Base-by-base conservation (phyloP, 2,329 filamentous ascomycete genomes). In the Calonectria crousiana region DNA sequence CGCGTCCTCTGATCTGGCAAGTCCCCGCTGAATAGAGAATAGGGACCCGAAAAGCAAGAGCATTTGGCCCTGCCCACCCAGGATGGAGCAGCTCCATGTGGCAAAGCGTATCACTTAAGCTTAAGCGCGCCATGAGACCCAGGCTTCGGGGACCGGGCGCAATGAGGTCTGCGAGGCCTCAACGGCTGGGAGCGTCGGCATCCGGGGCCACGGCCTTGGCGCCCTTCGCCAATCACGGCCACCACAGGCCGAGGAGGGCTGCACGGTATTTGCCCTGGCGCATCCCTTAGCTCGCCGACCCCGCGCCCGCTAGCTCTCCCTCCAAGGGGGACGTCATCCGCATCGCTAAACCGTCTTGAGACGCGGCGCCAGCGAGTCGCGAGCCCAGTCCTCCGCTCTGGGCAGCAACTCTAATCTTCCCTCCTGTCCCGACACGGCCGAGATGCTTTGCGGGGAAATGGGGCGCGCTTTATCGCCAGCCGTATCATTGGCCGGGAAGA, bases 401-500 rank as follows among this genome's bases (percentile, higher is more conserved):
- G 36, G 10, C 23, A 41, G 8, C 36, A 62, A 60, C 56, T 38
- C 10, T 60, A 60, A 20, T 41, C n/a, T 23, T 41, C 32, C 44
- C 10, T 47, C 10, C 10, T 23, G 44, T 41, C 34, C 56, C 56
- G 56, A 18, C 34, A 62, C 56, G 32, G 34, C 56, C 56, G 56
- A 62, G 56, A 62, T 62, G 56, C 36, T 62, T 62, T 62, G 56
- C 56, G 56, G 56, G 56, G 56, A 62, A 62, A 34, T 41, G 36
- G 56, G 14, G 6, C 18, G 26, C 30, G 6, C 14, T 28, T 18
- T 20, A 41, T 41, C 36, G 36, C 6, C 36, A 6, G 36, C 23
- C n/a, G 14, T 26, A 14, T 41, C 23, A 62, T 62, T 62, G 56
- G 56, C 13, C 13, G 32, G 56, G 5, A n/a, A 6, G 23, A 41